Evolutionary conservation across 352 stramenopile species (phyloP).

Genomic region (Globisporangium nunn): DNA sequence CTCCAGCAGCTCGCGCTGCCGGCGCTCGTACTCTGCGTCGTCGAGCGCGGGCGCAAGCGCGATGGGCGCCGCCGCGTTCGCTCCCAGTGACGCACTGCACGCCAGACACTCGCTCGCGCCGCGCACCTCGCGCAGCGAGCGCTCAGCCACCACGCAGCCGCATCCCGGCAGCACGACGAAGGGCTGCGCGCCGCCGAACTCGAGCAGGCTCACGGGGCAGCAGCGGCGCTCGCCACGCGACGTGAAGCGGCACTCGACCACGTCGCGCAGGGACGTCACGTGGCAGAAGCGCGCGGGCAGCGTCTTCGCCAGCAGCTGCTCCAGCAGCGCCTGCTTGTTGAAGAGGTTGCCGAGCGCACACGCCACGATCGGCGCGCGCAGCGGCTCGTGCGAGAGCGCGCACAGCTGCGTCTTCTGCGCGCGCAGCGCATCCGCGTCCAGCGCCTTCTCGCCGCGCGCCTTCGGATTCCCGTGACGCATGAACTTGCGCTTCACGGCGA

Average conservation of each 20-base stretch:
- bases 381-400: conserved; percentile 70
- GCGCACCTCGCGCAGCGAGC: conserved; percentile 79
- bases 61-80: conserved; percentile 47
- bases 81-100: conserved; percentile 38
- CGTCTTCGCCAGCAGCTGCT: conserved; percentile 73
- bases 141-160: conserved; percentile 86
- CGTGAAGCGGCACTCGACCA: conserved; percentile 67
- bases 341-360: conserved; percentile 89
- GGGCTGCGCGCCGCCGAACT: conserved; percentile 84
- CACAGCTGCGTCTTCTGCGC: conserved; percentile 65
- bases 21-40: conserved; percentile 49
- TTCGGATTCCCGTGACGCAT: conserved; percentile 86
- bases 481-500: conserved; percentile 93
- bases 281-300: conserved; percentile 69
- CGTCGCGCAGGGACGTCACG: conserved; percentile 84
- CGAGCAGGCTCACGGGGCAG: conserved; percentile 82
- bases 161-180: conserved; percentile 81
- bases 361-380: conserved; percentile 81
- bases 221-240: conserved; percentile 7
- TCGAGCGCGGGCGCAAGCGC: conserved; percentile 47
- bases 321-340: conserved; percentile 88
- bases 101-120: conserved; percentile 53
- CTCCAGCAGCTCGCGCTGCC: conserved; percentile 37
- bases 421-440: conserved; percentile 46
- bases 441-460: conserved; percentile 48